Evolutionary conservation across 768 basidiomycete species (phyloP).

Genomic region (Naematelia encephala): DNA sequence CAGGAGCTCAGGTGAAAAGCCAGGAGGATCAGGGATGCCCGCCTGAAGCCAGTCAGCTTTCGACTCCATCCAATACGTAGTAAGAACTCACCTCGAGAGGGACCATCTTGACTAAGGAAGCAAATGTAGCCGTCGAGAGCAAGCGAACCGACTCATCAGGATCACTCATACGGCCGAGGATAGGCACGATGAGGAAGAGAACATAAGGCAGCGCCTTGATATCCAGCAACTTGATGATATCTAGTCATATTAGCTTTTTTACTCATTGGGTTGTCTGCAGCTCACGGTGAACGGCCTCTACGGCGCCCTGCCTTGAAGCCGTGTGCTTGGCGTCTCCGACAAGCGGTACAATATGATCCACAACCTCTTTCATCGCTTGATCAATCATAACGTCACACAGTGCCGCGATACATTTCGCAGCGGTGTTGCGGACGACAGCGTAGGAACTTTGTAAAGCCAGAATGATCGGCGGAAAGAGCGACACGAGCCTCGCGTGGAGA

Average conservation of each 20-base stretch:
- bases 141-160: constrained; percentile 84
- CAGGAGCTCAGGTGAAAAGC: constrained; percentile 82
- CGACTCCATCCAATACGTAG: background rate
- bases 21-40: constrained; percentile 92
- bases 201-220: constrained; percentile 94
- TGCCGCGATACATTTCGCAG: constrained; percentile 80
- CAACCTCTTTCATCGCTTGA: constrained; percentile 83
- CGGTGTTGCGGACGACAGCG: constrained; percentile 83
- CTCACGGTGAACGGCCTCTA: constrained; percentile 88
- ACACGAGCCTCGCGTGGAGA: constrained; percentile 66
- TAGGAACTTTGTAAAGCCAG: constrained; percentile 78
- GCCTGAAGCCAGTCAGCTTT: constrained; percentile 57
- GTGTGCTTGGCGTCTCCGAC: constrained; percentile 73
- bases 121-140: constrained; percentile 94
- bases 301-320: constrained; percentile 79
- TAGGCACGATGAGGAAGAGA: constrained; percentile 91
- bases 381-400: constrained; percentile 80
- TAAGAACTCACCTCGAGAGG: constrained; percentile 73
- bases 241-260: constrained; percentile 53
- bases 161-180: constrained; percentile 97
- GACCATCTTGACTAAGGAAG: constrained; percentile 95
- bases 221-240: constrained; percentile 85
- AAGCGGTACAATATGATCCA: constrained; percentile 75
- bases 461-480: constrained; percentile 72
- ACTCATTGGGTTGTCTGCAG: constrained; percentile 18